These are phyloP conservation scores for Coprinopsis cinerea DNA, from an alignment of 768 basidiomycete species.

Conservation along the genomic window DNA sequence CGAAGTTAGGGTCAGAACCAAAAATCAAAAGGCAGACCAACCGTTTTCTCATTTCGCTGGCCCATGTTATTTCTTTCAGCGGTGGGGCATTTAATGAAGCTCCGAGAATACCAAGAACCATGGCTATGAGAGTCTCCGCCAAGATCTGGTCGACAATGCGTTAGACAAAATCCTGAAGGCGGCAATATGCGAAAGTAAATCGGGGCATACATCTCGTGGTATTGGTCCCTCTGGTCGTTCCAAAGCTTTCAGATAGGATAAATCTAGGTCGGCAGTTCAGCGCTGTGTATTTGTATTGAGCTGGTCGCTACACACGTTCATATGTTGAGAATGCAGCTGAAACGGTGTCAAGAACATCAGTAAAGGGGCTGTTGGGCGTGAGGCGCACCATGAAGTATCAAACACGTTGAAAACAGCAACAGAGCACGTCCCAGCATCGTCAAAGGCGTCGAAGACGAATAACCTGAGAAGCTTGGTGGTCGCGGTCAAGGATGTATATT, in stretches of 20 bases:
- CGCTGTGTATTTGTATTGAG: slow-evolving; percentile 4
- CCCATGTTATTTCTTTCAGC: slow-evolving; percentile 82
- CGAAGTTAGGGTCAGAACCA: background rate
- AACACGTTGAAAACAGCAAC: slow-evolving; percentile 39
- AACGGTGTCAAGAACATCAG: slow-evolving; percentile 7
- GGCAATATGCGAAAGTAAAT: no score
- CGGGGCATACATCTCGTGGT: slow-evolving; percentile 50
- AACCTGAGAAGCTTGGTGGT: no score
- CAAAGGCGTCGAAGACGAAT: background rate
- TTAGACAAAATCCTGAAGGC: background rate
- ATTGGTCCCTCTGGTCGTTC: slow-evolving; percentile 63
- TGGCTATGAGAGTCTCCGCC: slow-evolving; percentile 55
- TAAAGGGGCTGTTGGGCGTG: slow-evolving; percentile 1
- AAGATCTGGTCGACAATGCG: slow-evolving; percentile 43
- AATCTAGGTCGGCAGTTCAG: slow-evolving; percentile 38
- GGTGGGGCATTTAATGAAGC: slow-evolving; percentile 63
- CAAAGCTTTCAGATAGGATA: slow-evolving; percentile 71
- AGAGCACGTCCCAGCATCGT: slow-evolving; percentile 44
- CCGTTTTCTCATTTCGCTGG: slow-evolving; percentile 84
- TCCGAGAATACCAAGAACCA: slow-evolving; percentile 66
- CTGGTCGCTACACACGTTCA: slow-evolving; percentile 49
- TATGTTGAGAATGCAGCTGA: slow-evolving; percentile 77
- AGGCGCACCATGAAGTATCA: slow-evolving; percentile 48
- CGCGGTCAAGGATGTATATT: no score
- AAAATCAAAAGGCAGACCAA: slow-evolving; percentile 27